These are phyloP conservation scores for Citrus reticulata DNA, from an alignment of 345 rosid genomes.

Conservation along the genomic window DNA sequence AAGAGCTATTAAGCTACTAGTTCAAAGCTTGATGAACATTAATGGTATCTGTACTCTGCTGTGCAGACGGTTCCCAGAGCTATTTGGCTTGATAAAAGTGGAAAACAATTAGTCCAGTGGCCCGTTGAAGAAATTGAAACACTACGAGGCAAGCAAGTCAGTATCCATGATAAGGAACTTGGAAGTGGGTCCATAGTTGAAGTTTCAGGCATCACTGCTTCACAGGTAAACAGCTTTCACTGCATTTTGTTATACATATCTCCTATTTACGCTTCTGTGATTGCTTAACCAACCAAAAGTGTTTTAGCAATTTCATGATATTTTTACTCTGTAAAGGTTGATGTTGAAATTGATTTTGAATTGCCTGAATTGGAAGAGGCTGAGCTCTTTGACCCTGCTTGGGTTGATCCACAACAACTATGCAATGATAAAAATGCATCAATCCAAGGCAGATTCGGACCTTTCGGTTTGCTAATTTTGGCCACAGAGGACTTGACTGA, in stretches of 20 bases:
- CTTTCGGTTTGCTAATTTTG: constrained; percentile 59
- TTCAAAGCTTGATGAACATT: background rate
- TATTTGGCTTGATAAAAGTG: constrained; percentile 47
- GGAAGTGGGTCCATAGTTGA: constrained; percentile 32
- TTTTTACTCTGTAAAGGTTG: constrained; percentile 35
- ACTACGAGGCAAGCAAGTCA: constrained; percentile 32
- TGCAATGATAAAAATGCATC: constrained; percentile 36
- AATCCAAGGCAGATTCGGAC: constrained; percentile 40
- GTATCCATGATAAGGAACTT: constrained; percentile 17
- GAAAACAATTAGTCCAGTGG: constrained; percentile 61
- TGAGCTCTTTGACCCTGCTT: constrained; percentile 25
- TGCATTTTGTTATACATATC: background rate
- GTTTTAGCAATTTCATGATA: background rate
- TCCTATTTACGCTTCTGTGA: too few relatives aligned
- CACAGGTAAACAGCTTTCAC: constrained; percentile 28
- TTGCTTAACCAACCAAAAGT: background rate
- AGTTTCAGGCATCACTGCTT: constrained; percentile 46
- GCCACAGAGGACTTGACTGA: constrained; percentile 54
- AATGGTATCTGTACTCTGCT: background rate
- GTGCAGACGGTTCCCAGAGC: constrained; percentile 58
- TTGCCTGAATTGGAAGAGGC: constrained; percentile 28
- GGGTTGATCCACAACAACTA: constrained; percentile 36
- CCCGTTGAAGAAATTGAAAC: constrained; percentile 58
- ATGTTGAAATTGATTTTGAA: constrained; percentile 49
- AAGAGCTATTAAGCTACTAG: background rate